Evolutionary conservation across 805 yeast species (phyloP).

Genomic region (Wickerhamiella nectarea): DNA sequence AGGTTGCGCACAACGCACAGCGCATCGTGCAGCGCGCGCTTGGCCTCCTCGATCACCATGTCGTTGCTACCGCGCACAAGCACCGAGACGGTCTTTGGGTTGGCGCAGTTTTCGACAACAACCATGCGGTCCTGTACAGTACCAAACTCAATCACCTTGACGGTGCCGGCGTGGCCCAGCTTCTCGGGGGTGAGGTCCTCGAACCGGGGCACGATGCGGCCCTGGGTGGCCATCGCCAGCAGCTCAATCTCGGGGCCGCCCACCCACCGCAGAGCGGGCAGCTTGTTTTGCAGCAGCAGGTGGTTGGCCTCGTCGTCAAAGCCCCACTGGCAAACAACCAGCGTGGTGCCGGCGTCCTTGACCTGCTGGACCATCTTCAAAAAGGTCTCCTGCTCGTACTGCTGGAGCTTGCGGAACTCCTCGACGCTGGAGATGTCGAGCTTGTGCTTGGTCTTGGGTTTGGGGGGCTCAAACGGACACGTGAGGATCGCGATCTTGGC

Average conservation of each 20-base stretch:
- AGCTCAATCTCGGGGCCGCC: constrained; percentile 95
- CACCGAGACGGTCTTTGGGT: constrained; percentile 80
- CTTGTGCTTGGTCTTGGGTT: constrained; percentile 97
- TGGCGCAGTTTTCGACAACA: constrained; percentile 79
- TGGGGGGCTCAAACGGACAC: constrained; percentile 99
- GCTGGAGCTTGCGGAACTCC: constrained; percentile 81
- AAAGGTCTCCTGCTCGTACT: constrained; percentile 83
- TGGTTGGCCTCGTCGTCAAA: constrained; percentile 98
- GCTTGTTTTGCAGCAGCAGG: constrained; percentile 66
- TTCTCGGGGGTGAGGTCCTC: constrained; percentile 76
- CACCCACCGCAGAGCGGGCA: constrained; percentile 98
- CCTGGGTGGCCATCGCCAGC: constrained; percentile 94
- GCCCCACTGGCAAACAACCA: constrained; percentile 99
- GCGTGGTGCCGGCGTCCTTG: constrained; percentile 83
- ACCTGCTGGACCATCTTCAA: constrained; percentile 78
- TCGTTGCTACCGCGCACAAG: constrained; percentile 91
- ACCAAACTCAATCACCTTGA: constrained; percentile 84
- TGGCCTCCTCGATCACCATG: constrained; percentile 95
- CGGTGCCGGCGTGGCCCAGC: constrained; percentile 76
- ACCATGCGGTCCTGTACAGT: constrained; percentile 94
- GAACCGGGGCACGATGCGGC: constrained; percentile 92
- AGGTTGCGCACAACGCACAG: constrained; percentile 94
- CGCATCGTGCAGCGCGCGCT: constrained; percentile 92
- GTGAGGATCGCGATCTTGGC: constrained; percentile 90
- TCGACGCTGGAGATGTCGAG: constrained; percentile 86